Evolutionary conservation across 2,329 filamentous ascomycete genomes (phyloP).

Genomic region (Aureobasidium sp.): DNA sequence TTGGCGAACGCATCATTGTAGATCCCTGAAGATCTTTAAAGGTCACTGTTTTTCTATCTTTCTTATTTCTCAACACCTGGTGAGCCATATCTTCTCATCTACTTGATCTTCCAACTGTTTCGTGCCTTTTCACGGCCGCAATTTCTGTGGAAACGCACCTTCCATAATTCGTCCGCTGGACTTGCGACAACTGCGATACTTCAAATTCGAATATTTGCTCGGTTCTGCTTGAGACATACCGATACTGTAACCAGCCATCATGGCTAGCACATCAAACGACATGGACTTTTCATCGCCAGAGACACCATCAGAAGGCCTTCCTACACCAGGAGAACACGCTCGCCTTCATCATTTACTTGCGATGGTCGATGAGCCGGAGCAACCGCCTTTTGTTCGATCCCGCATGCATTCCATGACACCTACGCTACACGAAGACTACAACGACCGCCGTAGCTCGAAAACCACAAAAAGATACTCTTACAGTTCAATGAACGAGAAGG

Average conservation of each 20-base stretch:
- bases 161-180: neutral
- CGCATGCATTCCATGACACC: neutral
- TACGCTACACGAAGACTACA: constrained; percentile 4
- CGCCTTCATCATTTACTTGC: constrained; percentile 4
- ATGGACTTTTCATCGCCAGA: neutral
- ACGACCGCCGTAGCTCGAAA: constrained; percentile 1
- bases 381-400: neutral
- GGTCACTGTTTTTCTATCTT: neutral
- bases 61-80: neutral
- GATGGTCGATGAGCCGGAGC: constrained; percentile 3
- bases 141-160: neutral
- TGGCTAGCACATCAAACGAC: neutral
- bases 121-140: neutral
- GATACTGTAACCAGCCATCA: neutral
- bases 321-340: constrained; percentile 4
- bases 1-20: neutral
- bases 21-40: constrained; percentile 1
- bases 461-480: neutral
- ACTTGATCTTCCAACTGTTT: neutral
- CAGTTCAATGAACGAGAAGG: constrained; percentile 7
- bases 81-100: neutral
- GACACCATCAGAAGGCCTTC: neutral
- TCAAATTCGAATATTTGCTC: neutral
- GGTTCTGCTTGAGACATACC: neutral
- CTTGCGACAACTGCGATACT: neutral